Evolutionary conservation across 2,329 filamentous ascomycete genomes (phyloP), one percentile per base, ranked within the genome.

Genomic region (Parasarocladium wereldwijsianum): DNA sequence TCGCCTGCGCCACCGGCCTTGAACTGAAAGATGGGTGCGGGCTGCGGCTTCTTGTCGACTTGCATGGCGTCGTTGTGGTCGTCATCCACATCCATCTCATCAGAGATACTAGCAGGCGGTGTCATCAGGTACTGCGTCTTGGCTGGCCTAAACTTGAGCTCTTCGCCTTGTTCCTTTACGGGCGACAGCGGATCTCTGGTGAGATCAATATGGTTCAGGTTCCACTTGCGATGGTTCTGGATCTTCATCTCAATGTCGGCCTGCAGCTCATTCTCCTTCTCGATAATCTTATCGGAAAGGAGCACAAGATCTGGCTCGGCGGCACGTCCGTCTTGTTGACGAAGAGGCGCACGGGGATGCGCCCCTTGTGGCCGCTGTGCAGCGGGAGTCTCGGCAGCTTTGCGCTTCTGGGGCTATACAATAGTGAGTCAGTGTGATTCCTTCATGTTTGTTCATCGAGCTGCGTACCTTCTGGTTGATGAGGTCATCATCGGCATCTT

Each of bases 401-500:
- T 79, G 47, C 75, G 73, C 56, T 83, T 85, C 45, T 78, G 78
- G 41, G 81, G 71, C 62, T 73, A 51, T 36, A n/a, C n/a, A 36
- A 37, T 36, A 21, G 36, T 52, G 38, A 53, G 56, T 60, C 40
- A 59, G 49, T 43, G 43, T 39, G 34, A 43, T 40, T 6, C 17
- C 12, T 24, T 15, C 17, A 24, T 14, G 8, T 14, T 20, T 14
- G 5, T n/a, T 13, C 50, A 49, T 54, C 40, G 22, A 11, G 15
- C 33, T 36, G 49, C 68, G 53, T 63, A 87, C 82, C 71, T 90
- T 93, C 52, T 90, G 82, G 58, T 93, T 92, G 59, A 93, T 76
- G 45, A 93, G 69, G 50, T 94, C 85, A 45, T 96, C 87, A 46
- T 96, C 90, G 45, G 93, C 82, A 42, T 74, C 76, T 58, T 90